Conservation (phyloP, 176 grass and related monocot genomes). For the Canna indica region DNA sequence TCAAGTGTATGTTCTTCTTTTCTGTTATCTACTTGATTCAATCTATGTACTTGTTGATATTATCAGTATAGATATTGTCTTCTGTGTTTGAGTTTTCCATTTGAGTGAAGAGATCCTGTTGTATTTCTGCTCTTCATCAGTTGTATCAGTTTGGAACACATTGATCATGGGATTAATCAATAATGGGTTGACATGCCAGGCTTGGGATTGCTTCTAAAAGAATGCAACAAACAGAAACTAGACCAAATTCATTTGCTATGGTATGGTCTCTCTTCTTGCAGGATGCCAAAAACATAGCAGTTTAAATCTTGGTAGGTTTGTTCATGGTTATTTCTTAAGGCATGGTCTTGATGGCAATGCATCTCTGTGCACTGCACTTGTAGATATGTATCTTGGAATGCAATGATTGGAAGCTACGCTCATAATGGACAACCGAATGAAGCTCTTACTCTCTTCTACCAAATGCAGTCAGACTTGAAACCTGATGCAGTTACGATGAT, state of each 20-base stretch:
- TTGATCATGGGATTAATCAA: slow-evolving; percentile 10
- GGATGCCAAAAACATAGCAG: slow-evolving; percentile 10
- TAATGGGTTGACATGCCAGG: slow-evolving; percentile 1
- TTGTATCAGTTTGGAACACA: slow-evolving; percentile 22
- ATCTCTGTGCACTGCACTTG: slow-evolving; percentile 15
- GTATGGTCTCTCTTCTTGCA: slow-evolving; percentile 28
- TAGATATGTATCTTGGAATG: slow-evolving; percentile 21
- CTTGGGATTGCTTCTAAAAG: slow-evolving; percentile 12
- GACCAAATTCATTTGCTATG: slow-evolving; percentile 18
- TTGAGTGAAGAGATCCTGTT: too few relatives aligned
- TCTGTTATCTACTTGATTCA: too few relatives aligned
- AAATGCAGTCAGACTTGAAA: slow-evolving; percentile 10
- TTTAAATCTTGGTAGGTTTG: slow-evolving; percentile 18
- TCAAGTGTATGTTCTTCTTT: too few relatives aligned
- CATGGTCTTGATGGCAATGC: slow-evolving; percentile 8
- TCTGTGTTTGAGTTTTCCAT: too few relatives aligned
- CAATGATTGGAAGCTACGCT: slow-evolving; percentile 16
- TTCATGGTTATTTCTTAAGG: slow-evolving; percentile 18
- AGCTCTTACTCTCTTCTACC: slow-evolving; percentile 14
- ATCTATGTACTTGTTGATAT: too few relatives aligned
- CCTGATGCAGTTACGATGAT: slow-evolving; percentile 6
- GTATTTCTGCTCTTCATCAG: too few relatives aligned
- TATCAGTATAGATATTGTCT: too few relatives aligned
- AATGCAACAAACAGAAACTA: slow-evolving; percentile 18
- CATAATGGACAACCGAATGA: slow-evolving; percentile 14